Evolutionary conservation across 2,329 filamentous ascomycete genomes (phyloP).

Genomic region (Ophiosphaerella herpotricha): DNA sequence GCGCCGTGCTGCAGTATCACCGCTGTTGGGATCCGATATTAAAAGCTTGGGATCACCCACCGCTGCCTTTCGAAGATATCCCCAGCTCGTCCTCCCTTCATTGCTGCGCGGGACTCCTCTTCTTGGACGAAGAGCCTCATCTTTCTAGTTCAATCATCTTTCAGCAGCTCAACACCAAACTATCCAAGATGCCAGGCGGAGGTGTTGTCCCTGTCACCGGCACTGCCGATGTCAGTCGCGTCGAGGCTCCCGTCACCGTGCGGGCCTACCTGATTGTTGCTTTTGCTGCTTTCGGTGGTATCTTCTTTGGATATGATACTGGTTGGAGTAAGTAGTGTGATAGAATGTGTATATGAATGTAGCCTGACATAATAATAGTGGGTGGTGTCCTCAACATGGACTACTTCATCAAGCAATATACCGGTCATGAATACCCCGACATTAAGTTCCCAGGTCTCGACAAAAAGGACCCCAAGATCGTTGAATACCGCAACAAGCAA

Average conservation of each 20-base stretch:
- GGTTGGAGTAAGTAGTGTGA: constrained; percentile 65
- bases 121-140: constrained; percentile 20
- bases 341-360: too few relatives aligned
- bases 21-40: constrained; percentile 30
- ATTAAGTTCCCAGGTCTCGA: not conserved
- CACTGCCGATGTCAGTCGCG: constrained; percentile 49
- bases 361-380: too few relatives aligned
- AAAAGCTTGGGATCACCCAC: constrained; percentile 34
- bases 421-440: constrained; percentile 44
- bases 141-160: constrained; percentile 8
- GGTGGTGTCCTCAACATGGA: constrained; percentile 59
- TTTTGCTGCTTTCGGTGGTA: constrained; percentile 58
- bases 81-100: constrained; percentile 27
- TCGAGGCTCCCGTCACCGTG: constrained; percentile 57
- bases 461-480: constrained; percentile 61
- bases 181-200: constrained; percentile 43
- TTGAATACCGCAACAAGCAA: constrained; percentile 46
- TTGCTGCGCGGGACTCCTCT: constrained; percentile 27
- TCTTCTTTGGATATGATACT: constrained; percentile 80
- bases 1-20: constrained; percentile 39
- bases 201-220: constrained; percentile 42
- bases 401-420: constrained; percentile 44
- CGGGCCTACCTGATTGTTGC: constrained; percentile 53
- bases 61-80: constrained; percentile 24
- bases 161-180: constrained; percentile 11